Evolutionary conservation across 176 grass and related monocot species (phyloP).

Genomic region (Cenchrus fungigraminus): DNA sequence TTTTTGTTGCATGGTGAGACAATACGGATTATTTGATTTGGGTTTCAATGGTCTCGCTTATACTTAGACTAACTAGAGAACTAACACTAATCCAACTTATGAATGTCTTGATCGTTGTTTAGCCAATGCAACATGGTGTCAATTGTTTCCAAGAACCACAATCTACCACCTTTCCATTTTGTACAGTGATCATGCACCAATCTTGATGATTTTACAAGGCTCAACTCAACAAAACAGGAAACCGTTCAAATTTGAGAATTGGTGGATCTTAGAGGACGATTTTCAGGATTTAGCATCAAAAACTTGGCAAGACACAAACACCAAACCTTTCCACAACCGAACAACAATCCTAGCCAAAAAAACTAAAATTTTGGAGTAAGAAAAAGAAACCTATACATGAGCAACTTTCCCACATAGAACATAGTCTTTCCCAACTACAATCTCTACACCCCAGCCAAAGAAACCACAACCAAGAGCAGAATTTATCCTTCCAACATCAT

Average conservation of each 20-base stretch:
- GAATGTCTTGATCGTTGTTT: background rate
- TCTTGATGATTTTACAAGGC: fast-evolving
- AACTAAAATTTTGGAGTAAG: background rate
- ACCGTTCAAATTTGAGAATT: background rate
- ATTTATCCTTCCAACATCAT: background rate
- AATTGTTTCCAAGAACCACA: no score
- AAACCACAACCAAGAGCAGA: no score
- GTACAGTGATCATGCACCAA: no score
- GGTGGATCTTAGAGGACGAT: background rate
- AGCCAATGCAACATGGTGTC: background rate
- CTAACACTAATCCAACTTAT: background rate
- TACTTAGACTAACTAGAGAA: background rate
- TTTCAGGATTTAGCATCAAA: background rate
- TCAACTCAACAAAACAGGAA: fast-evolving
- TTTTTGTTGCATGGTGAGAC: background rate
- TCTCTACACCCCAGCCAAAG: background rate
- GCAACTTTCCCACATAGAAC: background rate
- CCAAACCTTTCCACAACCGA: no score
- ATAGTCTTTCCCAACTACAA: fast-evolving
- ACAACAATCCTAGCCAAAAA: background rate
- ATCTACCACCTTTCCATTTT: no score
- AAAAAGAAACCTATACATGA: background rate
- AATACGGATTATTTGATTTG: background rate
- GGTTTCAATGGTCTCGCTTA: background rate
- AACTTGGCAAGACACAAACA: background rate